Evolutionary conservation across 108 stramenopile species (phyloP), one percentile per base, ranked within the genome.

Genomic region (Seminavis robusta): DNA sequence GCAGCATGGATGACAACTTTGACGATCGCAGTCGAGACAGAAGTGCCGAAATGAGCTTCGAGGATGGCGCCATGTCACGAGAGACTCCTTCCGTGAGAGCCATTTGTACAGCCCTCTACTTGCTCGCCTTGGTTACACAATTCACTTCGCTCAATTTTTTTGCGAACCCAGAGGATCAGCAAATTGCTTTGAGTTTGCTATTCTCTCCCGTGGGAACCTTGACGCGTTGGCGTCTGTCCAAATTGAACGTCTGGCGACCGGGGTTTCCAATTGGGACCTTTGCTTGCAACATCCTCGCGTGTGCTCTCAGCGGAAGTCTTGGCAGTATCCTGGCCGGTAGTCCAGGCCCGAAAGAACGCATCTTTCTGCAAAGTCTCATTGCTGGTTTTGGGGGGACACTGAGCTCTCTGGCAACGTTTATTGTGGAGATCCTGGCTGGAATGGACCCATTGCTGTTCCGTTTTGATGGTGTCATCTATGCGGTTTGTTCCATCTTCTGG

Each of bases 241-340:
- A 65, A 64, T 78, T 68, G 48, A 91, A 91, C 65, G 52, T 55
- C 15, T 73, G 69, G 61, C 64, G 84, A 24, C 84, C 83, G 8
- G 83, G 66, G 26, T 91, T 91, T 47, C 86, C 89, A 20, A 44
- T 91, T 27, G 90, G 90, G 7, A 91, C 90, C 10, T 91, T 91
- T 70, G 37, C 78, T 26, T 81, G 81, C 51, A 91, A 91, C 59
- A 75, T 91, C 19, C 64, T 80, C 1, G 80, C 81, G 1, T 87
- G 86, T 65, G 84, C 84, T 16, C 36, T 91, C 11, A 69, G 69
- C 34, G 90, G 90, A 33, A 74, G 71, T 59, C 51, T 91, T 4
- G 86, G 82, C 11, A 73, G 59, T 39, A 49, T 88, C 9, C 50
- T 91, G 52, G 83, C 90, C 20, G 86, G 90, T 33, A 83, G 84